A percentile compares a stretch with the other conserved stretches of the same genome.
These are phyloP conservation scores for Tetracladium setigerum DNA, from an alignment of 495 filamentous ascomycete species.

Conservation along the genomic window DNA sequence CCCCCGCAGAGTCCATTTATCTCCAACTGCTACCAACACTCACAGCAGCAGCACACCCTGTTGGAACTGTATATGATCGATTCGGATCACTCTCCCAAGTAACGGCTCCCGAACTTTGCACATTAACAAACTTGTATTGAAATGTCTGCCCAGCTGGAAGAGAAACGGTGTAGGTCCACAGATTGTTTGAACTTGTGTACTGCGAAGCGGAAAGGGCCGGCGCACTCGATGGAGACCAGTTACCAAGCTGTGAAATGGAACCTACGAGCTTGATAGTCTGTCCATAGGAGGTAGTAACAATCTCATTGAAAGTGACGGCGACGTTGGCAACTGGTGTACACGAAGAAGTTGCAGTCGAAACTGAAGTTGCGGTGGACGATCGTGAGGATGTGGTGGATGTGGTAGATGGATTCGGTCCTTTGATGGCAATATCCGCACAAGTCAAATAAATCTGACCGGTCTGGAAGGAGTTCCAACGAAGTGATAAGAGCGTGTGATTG, in stretches of 20 bases:
- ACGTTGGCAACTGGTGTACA: slow-evolving; percentile 24
- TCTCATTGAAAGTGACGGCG: slow-evolving; percentile 28
- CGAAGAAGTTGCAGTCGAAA: slow-evolving; percentile 31
- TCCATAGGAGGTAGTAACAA: slow-evolving; percentile 36
- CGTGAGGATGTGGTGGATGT: slow-evolving; percentile 21
- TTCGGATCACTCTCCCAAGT: slow-evolving; percentile 60
- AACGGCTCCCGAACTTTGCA: slow-evolving; percentile 41
- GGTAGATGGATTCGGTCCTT: slow-evolving; percentile 8
- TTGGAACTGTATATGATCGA: slow-evolving; percentile 44
- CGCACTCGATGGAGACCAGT: slow-evolving; percentile 12
- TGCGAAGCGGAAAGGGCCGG: slow-evolving; percentile 13
- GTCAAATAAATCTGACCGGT: slow-evolving; percentile 47
- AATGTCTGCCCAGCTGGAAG: slow-evolving; percentile 36
- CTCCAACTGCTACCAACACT: slow-evolving; percentile 19
- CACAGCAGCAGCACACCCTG: slow-evolving; percentile 33
- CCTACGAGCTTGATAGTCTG: slow-evolving; percentile 34
- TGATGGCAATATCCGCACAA: slow-evolving; percentile 47
- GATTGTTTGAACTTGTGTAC: slow-evolving; percentile 18
- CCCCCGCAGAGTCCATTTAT: neutral
- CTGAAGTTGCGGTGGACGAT: slow-evolving; percentile 34
- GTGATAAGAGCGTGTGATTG: slow-evolving; percentile 43
- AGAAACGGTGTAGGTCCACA: slow-evolving; percentile 26
- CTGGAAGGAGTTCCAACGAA: slow-evolving; percentile 52
- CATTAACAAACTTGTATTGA: slow-evolving; percentile 60
- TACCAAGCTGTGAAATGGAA: slow-evolving; percentile 17